Conservation (phyloP, 371 early-diverging fungal species). For the Actinomortierella wolfii region DNA sequence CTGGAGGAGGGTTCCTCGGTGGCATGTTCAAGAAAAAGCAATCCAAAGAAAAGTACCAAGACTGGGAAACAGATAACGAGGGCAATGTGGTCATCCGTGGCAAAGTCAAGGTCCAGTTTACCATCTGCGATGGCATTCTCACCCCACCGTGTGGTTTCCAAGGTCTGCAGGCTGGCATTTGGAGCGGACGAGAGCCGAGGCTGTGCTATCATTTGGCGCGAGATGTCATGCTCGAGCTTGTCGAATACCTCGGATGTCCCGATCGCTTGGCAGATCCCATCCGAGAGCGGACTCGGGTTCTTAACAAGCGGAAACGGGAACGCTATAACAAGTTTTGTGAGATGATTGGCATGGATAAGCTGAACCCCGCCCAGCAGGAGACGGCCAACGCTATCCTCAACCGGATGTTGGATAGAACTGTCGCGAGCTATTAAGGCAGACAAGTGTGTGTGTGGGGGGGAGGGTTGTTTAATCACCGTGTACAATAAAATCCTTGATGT, state of each 20-base stretch:
- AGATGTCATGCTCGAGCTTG: constrained; percentile 1
- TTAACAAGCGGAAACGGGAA: neutral
- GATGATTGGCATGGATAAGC: neutral
- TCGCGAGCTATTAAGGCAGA: no score
- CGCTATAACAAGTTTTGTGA: neutral
- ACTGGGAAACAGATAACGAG: no score
- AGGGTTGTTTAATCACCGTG: no score
- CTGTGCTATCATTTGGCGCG: neutral
- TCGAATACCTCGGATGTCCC: constrained; percentile 4
- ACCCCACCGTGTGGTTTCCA: constrained; percentile 5
- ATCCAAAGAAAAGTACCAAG: no score
- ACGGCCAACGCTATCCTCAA: no score
- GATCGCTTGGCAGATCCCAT: constrained; percentile 2
- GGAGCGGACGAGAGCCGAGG: neutral
- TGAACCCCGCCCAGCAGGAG: no score
- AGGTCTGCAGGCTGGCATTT: neutral
- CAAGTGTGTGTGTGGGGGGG: no score
- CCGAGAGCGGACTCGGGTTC: constrained; percentile 1
- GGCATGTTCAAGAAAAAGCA: no score
- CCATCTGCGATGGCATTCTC: constrained; percentile 3
- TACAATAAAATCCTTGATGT: no score
- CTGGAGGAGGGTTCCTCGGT: no score
- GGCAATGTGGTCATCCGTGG: no score
- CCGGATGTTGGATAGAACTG: no score
- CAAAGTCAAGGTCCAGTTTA: neutral